phyloP scores from a whole-genome alignment of 2,329 filamentous ascomycete species.

The Fusarium floridanum region DNA sequence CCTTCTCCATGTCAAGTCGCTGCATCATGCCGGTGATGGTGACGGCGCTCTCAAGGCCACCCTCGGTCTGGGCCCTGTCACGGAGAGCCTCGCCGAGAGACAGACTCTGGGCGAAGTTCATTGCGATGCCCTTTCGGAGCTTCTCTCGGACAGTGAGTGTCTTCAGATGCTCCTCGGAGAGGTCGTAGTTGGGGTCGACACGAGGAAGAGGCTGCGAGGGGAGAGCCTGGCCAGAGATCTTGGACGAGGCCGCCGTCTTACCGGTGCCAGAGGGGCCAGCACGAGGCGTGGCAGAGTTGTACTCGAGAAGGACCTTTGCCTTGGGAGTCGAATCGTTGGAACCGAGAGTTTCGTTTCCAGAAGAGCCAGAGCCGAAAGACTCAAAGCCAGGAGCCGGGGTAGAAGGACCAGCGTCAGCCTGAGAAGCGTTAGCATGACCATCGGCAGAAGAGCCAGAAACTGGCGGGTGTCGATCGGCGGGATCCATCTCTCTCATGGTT shows the following conservation, averaged over 20 bases:
- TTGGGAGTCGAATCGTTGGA: background rate
- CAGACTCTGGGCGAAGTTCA: conserved; percentile 27
- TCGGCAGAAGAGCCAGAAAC: background rate
- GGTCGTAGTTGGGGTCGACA: conserved; percentile 12
- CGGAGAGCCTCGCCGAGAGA: background rate
- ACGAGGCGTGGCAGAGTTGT: background rate
- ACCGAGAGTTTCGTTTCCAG: background rate
- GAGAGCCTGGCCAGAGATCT: background rate
- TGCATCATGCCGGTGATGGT: conserved; percentile 23
- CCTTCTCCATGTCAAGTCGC: conserved; percentile 4
- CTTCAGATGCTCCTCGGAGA: conserved; percentile 25
- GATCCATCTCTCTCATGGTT: conserved; percentile 24
- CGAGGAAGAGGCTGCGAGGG: background rate
- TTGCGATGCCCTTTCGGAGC: conserved; percentile 36
- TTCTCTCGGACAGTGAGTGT: conserved; percentile 32
- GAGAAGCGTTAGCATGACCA: background rate
- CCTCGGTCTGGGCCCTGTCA: background rate
- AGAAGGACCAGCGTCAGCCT: background rate
- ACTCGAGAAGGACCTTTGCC: background rate
- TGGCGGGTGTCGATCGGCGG: conserved; percentile 2
- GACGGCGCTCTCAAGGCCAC: background rate
- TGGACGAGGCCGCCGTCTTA: background rate
- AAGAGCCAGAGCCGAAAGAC: background rate
- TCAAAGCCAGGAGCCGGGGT: background rate
- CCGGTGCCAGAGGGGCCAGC: background rate